phyloP scores from a whole-genome alignment of 495 filamentous ascomycete genomes.

The Neurospora sp. region DNA sequence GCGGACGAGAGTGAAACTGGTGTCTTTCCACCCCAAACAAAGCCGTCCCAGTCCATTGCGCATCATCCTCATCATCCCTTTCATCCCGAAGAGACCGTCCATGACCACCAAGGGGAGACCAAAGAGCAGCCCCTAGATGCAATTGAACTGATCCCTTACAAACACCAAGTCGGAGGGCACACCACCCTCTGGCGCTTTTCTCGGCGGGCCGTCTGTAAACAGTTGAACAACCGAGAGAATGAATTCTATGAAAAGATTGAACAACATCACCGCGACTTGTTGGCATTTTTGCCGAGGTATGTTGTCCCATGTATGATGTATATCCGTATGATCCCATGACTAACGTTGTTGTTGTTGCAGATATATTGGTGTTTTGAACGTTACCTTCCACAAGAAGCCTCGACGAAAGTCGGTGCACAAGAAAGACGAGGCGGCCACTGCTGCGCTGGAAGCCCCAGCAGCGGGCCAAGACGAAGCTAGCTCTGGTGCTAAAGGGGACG shows the following conservation, averaged over 20 bases:
- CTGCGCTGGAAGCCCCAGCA: conserved; percentile 8
- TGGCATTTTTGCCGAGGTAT: conserved; percentile 87
- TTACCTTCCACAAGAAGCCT: conserved; percentile 81
- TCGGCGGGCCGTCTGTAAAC: conserved; percentile 89
- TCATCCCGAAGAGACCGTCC: conserved; percentile 30
- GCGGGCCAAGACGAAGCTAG: conserved; percentile 1
- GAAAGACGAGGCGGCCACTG: conserved; percentile 26
- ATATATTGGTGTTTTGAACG: conserved; percentile 95
- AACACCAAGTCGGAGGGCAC: conserved; percentile 94
- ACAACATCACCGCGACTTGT: conserved; percentile 73
- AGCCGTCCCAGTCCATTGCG: conserved; percentile 25
- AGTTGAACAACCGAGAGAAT: conserved; percentile 93
- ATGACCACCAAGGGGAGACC: conserved; percentile 36
- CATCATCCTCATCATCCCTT: conserved; percentile 4
- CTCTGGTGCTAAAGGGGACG: conserved; percentile 6
- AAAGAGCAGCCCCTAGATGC: conserved; percentile 63
- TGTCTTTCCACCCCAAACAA: conserved; percentile 8
- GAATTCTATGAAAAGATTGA: conserved; percentile 98
- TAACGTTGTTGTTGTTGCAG: conserved; percentile 31
- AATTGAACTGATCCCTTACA: conserved; percentile 92
- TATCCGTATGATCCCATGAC: neutral
- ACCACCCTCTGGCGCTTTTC: conserved; percentile 95
- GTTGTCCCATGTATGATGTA: conserved; percentile 16
- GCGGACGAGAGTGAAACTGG: conserved; percentile 30
- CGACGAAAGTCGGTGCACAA: conserved; percentile 51